phyloP scores from a whole-genome alignment of 345 rosid species.

The Barbarea vulgaris region DNA sequence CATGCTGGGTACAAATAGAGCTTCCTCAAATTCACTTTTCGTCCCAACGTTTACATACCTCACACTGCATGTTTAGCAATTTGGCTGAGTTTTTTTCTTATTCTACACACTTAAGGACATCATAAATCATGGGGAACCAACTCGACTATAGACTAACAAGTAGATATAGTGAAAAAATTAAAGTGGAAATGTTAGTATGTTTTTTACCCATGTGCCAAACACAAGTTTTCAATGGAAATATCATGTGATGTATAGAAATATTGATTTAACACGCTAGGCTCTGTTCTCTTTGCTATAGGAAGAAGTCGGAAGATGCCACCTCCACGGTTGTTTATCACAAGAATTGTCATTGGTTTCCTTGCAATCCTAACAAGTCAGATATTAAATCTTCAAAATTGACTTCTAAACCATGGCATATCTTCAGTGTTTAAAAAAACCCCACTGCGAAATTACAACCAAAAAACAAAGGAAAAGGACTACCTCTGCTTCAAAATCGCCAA shows the following conservation, averaged over 20 bases:
- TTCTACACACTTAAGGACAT: neutral
- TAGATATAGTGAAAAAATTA: conserved; percentile 8
- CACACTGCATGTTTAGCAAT: conserved; percentile 54
- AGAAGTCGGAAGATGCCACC: conserved; percentile 98
- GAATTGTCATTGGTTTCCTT: conserved; percentile 81
- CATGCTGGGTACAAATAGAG: conserved; percentile 51
- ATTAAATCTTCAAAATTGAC: conserved; percentile 1
- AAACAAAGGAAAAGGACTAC: conserved; percentile 41
- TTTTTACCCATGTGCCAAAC: conserved; percentile 86
- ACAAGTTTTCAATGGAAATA: conserved; percentile 70
- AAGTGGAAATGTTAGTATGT: neutral
- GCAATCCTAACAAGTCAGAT: conserved; percentile 48
- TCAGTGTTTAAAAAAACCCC: neutral
- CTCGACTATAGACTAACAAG: conserved; percentile 3
- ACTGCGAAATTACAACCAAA: conserved; percentile 3
- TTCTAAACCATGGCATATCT: neutral
- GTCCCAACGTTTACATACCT: conserved; percentile 71
- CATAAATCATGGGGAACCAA: conserved; percentile 3
- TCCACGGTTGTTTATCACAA: conserved; percentile 91
- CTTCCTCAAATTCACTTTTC: conserved; percentile 71
- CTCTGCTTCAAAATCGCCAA: conserved; percentile 78
- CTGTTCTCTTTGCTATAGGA: conserved; percentile 79
- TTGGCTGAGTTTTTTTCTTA: conserved; percentile 19
- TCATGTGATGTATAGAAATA: conserved; percentile 88
- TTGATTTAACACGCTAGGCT: conserved; percentile 62